These are phyloP conservation scores for Sarocladiaceae sp. DNA, from an alignment of 2,329 filamentous ascomycete species.

Conservation along the genomic window DNA sequence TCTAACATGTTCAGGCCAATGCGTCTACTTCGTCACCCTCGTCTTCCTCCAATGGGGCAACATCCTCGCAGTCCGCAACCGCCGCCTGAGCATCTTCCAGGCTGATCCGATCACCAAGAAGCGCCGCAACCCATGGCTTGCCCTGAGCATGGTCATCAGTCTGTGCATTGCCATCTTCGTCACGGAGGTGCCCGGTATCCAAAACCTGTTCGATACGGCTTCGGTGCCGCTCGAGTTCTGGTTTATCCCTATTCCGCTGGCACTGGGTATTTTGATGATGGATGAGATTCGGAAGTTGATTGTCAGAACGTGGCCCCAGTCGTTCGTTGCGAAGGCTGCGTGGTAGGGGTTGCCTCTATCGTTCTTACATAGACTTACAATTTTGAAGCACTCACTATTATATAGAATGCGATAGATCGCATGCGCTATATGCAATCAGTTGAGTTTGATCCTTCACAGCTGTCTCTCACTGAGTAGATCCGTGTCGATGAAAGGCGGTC, in stretches of 20 bases:
- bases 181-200: slow-evolving; percentile 43
- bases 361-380: too few relatives aligned
- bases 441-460: too few relatives aligned
- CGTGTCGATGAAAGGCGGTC: too few relatives aligned
- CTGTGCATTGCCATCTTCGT: slow-evolving; percentile 47
- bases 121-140: slow-evolving; percentile 43
- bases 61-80: slow-evolving; percentile 44
- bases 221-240: slow-evolving; percentile 45
- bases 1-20: slow-evolving; percentile 32
- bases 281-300: slow-evolving; percentile 46
- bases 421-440: too few relatives aligned
- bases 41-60: slow-evolving; percentile 50
- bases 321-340: slow-evolving; percentile 38
- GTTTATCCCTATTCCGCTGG: slow-evolving; percentile 44
- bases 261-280: slow-evolving; percentile 41
- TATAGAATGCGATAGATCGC: too few relatives aligned
- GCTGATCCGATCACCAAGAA: slow-evolving; percentile 40
- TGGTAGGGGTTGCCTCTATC: too few relatives aligned
- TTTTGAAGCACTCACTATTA: too few relatives aligned
- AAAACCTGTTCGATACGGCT: slow-evolving; percentile 40
- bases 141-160: slow-evolving; percentile 38
- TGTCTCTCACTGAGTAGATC: too few relatives aligned
- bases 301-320: slow-evolving; percentile 38
- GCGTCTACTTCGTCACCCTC: slow-evolving; percentile 48
- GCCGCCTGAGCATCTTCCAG: slow-evolving; percentile 44